Evolutionary conservation across 1,284 basidiomycete genomes (phyloP).

Genomic region (Cryptococcus sp.): DNA sequence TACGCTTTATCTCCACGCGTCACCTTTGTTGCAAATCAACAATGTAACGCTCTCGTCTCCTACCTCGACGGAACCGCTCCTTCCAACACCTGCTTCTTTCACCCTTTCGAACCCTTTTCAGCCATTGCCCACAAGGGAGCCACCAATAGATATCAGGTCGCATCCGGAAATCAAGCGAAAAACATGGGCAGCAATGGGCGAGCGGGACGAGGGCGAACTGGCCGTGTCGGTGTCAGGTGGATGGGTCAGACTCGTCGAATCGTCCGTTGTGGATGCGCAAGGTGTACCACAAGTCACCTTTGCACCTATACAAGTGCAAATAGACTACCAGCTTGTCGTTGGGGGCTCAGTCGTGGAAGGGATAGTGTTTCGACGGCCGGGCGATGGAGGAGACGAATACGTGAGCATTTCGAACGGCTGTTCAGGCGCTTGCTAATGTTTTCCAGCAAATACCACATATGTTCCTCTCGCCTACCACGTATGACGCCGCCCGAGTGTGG

Average conservation of each 20-base stretch:
- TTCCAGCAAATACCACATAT: slow-evolving; percentile 84
- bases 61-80: slow-evolving; percentile 36
- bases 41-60: slow-evolving; percentile 48
- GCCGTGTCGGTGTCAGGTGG: slow-evolving; percentile 89
- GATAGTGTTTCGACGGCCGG: slow-evolving; percentile 47
- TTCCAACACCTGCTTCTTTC: slow-evolving; percentile 71
- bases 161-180: slow-evolving; percentile 94
- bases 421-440: slow-evolving; percentile 29
- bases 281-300: slow-evolving; percentile 32
- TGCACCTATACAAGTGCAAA: slow-evolving; percentile 47
- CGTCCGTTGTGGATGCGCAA: slow-evolving; percentile 15
- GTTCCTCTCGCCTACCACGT: slow-evolving; percentile 84
- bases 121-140: slow-evolving; percentile 37
- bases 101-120: slow-evolving; percentile 63
- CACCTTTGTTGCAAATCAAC: slow-evolving; percentile 44
- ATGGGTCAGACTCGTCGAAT: slow-evolving; percentile 57
- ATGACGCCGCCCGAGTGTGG: slow-evolving; percentile 93
- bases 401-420: slow-evolving; percentile 59
- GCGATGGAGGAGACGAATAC: slow-evolving; percentile 56
- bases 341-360: slow-evolving; percentile 46
- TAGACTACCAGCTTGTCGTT: slow-evolving; percentile 48
- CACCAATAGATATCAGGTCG: slow-evolving; percentile 72
- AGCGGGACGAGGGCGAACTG: slow-evolving; percentile 90
- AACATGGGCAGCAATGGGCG: slow-evolving; percentile 84
- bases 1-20: slow-evolving; percentile 50